Conservation (phyloP, 345 rosid genomes). For the Gossypium bickii region DNA sequence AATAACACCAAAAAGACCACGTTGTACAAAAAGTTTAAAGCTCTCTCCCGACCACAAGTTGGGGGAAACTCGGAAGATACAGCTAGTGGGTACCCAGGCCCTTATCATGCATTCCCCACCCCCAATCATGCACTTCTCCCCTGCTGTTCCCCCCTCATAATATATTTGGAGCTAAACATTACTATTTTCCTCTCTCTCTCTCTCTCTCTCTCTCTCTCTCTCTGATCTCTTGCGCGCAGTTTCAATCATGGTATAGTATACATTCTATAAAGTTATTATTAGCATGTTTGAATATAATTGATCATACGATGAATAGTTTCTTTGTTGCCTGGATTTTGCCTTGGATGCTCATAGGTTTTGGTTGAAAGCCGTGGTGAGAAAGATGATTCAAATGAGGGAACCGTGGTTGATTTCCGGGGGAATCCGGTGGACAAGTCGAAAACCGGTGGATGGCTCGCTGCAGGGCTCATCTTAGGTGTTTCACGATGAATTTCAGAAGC, state of each 20-base stretch:
- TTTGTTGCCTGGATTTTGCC: neutral
- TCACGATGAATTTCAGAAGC: neutral
- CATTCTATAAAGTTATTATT: neutral
- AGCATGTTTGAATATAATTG: neutral
- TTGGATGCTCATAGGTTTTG: slow-evolving; percentile 39
- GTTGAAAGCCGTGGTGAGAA: slow-evolving; percentile 38
- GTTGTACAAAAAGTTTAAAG: neutral
- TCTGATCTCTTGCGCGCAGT: neutral
- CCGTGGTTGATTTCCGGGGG: slow-evolving; percentile 53
- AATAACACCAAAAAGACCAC: neutral
- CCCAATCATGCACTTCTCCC: neutral
- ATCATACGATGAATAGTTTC: neutral
- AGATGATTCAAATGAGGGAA: slow-evolving; percentile 34
- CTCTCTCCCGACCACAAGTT: neutral
- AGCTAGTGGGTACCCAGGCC: neutral
- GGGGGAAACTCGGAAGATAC: neutral
- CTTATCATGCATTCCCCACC: neutral
- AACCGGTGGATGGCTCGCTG: slow-evolving; percentile 91
- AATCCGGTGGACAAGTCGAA: slow-evolving; percentile 63
- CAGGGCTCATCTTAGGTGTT: slow-evolving; percentile 81
- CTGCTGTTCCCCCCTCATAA: neutral
- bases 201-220: too few species aligned
- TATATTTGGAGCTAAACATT: neutral
- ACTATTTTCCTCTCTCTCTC: neutral
- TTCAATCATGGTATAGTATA: slow-evolving; percentile 9